Percentiles rank a stretch among this genome's conserved stretches.
phyloP scores from a whole-genome alignment of 106 monocot genomes.

The Platanthera zijinensis region DNA sequence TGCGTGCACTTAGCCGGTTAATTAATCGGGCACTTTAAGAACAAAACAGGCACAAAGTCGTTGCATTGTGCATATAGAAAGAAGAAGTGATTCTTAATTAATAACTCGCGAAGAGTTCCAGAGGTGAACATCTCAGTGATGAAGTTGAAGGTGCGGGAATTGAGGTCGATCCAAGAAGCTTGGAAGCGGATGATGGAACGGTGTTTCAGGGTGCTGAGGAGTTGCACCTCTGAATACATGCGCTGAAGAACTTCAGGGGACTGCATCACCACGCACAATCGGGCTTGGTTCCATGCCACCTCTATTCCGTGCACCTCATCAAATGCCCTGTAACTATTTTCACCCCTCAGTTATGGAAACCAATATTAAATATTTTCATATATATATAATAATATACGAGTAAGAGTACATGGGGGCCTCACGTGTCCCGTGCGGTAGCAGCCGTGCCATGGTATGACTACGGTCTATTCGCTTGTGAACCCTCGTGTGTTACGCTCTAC shows the following conservation, averaged over 20 bases:
- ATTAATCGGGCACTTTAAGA: too few relatives aligned
- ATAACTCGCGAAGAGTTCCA: slow-evolving; percentile 81
- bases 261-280: slow-evolving; percentile 54
- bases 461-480: too few relatives aligned
- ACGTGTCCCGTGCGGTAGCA: too few relatives aligned
- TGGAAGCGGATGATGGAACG: slow-evolving; percentile 78
- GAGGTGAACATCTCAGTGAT: slow-evolving; percentile 99
- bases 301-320: slow-evolving; percentile 75
- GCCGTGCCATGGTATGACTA: too few relatives aligned
- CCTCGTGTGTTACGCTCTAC: too few relatives aligned
- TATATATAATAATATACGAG: too few relatives aligned
- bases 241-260: slow-evolving; percentile 68
- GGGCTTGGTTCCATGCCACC: slow-evolving; percentile 96
- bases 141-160: slow-evolving; percentile 81
- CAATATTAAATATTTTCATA: background rate
- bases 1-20: slow-evolving; percentile 2
- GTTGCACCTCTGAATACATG: slow-evolving; percentile 88
- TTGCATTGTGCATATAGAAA: background rate
- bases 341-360: slow-evolving; percentile 17
- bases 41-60: background rate
- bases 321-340: slow-evolving; percentile 77
- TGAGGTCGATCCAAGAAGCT: slow-evolving; percentile 63
- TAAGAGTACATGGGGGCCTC: too few relatives aligned
- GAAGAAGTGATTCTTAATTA: background rate
- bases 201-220: slow-evolving; percentile 73